Evolutionary conservation across 805 yeast species (phyloP), one percentile per base, ranked within the genome.

Genomic region (Ogataea salicorniae): DNA sequence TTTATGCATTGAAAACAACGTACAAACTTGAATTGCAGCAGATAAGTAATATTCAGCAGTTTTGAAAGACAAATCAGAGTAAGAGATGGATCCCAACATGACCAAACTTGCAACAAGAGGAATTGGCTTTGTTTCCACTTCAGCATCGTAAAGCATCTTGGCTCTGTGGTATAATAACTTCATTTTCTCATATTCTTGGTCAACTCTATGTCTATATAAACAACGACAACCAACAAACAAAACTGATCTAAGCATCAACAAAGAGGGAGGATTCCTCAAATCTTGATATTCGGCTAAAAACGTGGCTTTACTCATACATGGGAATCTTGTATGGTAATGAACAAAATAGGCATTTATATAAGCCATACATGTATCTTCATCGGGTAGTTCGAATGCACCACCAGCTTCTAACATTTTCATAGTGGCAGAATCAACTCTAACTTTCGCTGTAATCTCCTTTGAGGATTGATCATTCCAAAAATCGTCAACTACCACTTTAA

Each of bases 371-470:
- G 83, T 66, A 18, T 74, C 79, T 39, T 72, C 63, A 11, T 77
- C 73, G 1, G 92, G 91, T 34, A 84, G 63, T 41, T 79, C 63
- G 57, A 84, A 83, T 2, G 87, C 86, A n/a, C 88, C 89, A 47
- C 81, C 68, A 46, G 80, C 60, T 55, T 80, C 75, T 51, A 84
- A 68, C 45, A 81, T 75, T 58, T 81, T 84, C 58, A 84, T 68
- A 51, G 83, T 87, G 22, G 79, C 35, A 37, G 58, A 61, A 8
- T 59, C 29, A 6, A 18, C 5, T 29, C 40, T 26, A 9, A 18
- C n/a, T n/a, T 36, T 26, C 3, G 23, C 7, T n/a, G 31, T 6
- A 8, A 15, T 35, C 16, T 34, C 22, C 15, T 18, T 29, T 20
- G 22, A 3, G 13, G 39, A 17, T 36, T 14, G 39, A 36, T 36